Percentiles rank a stretch among this genome's conserved stretches.
These are phyloP conservation scores for Ulota crispa DNA, from an alignment of 225 moss, liverwort and hornwort species.

Conservation along the genomic window DNA sequence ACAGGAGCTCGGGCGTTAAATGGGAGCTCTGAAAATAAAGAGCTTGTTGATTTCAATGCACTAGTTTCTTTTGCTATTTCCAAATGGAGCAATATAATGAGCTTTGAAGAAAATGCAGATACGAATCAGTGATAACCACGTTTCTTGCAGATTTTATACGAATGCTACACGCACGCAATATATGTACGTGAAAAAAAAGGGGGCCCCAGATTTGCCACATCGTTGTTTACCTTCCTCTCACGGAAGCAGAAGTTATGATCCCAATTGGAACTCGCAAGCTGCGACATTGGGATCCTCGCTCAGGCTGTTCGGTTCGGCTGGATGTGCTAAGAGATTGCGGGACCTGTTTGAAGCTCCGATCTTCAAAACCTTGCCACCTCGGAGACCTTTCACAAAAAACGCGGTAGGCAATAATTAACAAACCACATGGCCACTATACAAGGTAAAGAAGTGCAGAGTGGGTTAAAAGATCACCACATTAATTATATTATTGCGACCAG, in stretches of 20 bases:
- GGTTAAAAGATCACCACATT: not conserved
- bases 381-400: conserved; percentile 32
- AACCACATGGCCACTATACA: not conserved
- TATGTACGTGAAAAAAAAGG: not conserved
- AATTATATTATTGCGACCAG: not conserved
- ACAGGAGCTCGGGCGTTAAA: conserved; percentile 14
- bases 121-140: not conserved
- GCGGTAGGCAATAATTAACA: not conserved
- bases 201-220: not conserved
- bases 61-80: not conserved
- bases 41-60: not conserved
- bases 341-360: conserved; percentile 44
- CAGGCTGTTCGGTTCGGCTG: not conserved
- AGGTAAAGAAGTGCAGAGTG: not conserved
- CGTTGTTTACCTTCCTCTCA: conserved; percentile 51
- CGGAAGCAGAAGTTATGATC: conserved; percentile 52
- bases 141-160: not conserved
- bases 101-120: not conserved
- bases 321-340: conserved; percentile 30
- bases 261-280: conserved; percentile 50
- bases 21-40: not conserved
- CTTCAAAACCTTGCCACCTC: conserved; percentile 63
- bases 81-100: not conserved
- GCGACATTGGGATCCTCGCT: conserved; percentile 8
- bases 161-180: not conserved